phyloP scores from a whole-genome alignment of 148 eudicot species.

The Cornus florida region DNA sequence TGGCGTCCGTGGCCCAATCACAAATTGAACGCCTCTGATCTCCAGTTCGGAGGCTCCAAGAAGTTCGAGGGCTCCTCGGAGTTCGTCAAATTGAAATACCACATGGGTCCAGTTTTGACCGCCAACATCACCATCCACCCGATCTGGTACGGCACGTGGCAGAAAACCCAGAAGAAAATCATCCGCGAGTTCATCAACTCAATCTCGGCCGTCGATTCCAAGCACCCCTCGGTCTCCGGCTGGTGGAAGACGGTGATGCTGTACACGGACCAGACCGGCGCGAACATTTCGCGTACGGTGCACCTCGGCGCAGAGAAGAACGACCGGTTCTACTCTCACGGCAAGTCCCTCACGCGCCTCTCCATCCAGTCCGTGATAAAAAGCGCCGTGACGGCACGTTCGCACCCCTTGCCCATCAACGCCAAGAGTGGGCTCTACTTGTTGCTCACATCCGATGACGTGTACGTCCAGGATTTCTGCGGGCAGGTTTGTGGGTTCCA shows the following conservation, averaged over 20 bases:
- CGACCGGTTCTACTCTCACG: background rate
- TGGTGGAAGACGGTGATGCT: background rate
- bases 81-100: constrained; percentile 16
- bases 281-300: background rate
- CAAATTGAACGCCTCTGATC: constrained; percentile 1
- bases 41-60: constrained; percentile 1
- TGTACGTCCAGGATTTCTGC: background rate
- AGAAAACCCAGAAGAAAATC: constrained; percentile 8
- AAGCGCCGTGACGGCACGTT: background rate
- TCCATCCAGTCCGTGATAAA: background rate
- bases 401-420: background rate
- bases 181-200: constrained; percentile 23
- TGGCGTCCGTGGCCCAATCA: constrained; percentile 24
- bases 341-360: background rate
- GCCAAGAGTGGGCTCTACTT: background rate
- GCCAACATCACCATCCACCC: constrained; percentile 16
- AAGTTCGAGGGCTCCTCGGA: constrained; percentile 20
- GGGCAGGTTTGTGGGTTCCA: background rate
- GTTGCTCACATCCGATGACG: background rate
- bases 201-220: constrained; percentile 1
- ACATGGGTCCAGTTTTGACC: constrained; percentile 22
- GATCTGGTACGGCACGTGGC: constrained; percentile 20
- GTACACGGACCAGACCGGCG: background rate
- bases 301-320: background rate
- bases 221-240: background rate